Evolutionary conservation across 306 rosid species (phyloP).

Genomic region (Inga laurina): DNA sequence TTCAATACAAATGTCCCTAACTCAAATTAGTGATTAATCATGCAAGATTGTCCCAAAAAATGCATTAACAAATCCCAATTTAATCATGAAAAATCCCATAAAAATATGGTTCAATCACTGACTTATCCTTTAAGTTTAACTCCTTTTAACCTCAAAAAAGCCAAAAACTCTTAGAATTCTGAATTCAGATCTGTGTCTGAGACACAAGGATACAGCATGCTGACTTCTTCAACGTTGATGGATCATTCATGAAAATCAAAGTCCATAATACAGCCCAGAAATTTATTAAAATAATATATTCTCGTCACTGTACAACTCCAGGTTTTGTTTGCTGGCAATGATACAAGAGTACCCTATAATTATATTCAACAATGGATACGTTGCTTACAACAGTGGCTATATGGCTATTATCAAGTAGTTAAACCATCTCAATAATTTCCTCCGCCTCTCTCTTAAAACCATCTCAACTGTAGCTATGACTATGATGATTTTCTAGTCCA

Average conservation of each 20-base stretch:
- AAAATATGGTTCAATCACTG: too few relatives aligned
- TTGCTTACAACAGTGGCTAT: constrained; percentile 69
- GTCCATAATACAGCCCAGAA: too few relatives aligned
- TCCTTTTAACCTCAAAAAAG: background rate
- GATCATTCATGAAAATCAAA: background rate
- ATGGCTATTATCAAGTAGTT: constrained; percentile 90
- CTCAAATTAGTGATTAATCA: too few relatives aligned
- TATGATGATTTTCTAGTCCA: constrained; percentile 12
- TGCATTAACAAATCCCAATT: too few relatives aligned
- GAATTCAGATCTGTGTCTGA: background rate
- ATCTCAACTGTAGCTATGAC: background rate
- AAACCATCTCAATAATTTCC: constrained; percentile 79
- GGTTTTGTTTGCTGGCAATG: too few relatives aligned
- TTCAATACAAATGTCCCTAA: too few relatives aligned
- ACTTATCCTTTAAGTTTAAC: background rate
- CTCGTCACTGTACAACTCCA: too few relatives aligned
- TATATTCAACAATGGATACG: constrained; percentile 9
- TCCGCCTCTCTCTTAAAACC: constrained; percentile 23
- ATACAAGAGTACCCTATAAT: background rate
- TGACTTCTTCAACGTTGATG: background rate
- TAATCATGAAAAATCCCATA: too few relatives aligned
- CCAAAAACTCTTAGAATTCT: background rate
- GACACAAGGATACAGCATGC: background rate
- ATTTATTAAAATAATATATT: too few relatives aligned
- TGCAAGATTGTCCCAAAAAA: too few relatives aligned